phyloP scores from a whole-genome alignment of 345 rosid genomes.

The Eucalyptus guilfoylei region DNA sequence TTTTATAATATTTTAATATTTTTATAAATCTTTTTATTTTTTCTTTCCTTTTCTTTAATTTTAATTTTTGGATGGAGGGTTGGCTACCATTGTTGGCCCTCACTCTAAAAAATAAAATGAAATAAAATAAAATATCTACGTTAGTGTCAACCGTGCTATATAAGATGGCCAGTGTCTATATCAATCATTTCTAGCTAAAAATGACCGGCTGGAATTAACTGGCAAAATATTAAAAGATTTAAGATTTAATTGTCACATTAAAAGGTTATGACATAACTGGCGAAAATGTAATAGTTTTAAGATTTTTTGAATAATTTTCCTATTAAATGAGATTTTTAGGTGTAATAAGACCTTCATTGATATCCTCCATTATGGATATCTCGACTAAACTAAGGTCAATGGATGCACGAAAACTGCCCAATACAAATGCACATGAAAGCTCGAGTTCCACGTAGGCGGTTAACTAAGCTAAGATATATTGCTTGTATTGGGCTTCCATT shows the following conservation, averaged over 20 bases:
- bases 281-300: no score
- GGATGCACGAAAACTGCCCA: neutral
- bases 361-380: no score
- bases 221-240: accelerated
- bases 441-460: neutral
- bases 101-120: neutral
- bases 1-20: no score
- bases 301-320: neutral
- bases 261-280: accelerated
- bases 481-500: neutral
- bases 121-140: accelerated
- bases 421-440: neutral
- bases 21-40: no score
- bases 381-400: no score
- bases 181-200: no score
- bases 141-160: accelerated
- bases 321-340: neutral
- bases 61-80: neutral
- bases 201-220: accelerated
- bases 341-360: neutral
- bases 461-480: neutral
- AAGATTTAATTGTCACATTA: no score
- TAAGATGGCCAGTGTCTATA: accelerated
- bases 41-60: no score
- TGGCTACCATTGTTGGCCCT: neutral